These are phyloP conservation scores for Trifolium subterraneum DNA, from an alignment of 306 rosid species.

Conservation along the genomic window DNA sequence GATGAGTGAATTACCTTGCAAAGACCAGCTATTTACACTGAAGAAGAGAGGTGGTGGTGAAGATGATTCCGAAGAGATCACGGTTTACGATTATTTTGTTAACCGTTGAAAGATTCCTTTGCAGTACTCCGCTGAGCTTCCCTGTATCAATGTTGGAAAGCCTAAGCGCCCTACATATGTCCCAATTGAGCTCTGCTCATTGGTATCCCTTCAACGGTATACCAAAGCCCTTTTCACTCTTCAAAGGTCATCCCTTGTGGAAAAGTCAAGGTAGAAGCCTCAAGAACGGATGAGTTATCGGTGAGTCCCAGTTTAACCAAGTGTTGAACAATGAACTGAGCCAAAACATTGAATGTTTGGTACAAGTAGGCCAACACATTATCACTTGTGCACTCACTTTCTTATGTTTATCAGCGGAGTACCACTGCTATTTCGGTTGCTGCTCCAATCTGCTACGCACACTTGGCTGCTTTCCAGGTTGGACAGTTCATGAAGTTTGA, in stretches of 20 bases:
- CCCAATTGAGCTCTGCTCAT: conserved; percentile 81
- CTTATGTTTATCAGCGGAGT: too few species aligned
- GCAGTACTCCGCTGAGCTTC: conserved; percentile 73
- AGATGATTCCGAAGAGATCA: conserved; percentile 59
- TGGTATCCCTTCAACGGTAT: conserved; percentile 88
- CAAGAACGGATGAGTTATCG: conserved; percentile 91
- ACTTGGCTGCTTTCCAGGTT: conserved; percentile 82
- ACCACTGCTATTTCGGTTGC: too few species aligned
- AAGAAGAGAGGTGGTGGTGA: conserved; percentile 59
- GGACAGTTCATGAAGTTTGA: conserved; percentile 83
- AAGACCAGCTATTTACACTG: conserved; percentile 67
- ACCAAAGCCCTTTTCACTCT: conserved; percentile 79
- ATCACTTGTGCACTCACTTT: too few species aligned
- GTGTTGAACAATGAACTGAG: conserved; percentile 80
- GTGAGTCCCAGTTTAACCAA: conserved; percentile 91
- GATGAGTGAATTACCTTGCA: conserved; percentile 78
- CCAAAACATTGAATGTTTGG: too few species aligned
- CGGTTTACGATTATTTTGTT: conserved; percentile 85
- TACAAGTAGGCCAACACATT: too few species aligned
- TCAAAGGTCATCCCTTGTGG: conserved; percentile 83
- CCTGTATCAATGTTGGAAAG: conserved; percentile 92
- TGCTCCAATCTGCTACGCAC: too few species aligned
- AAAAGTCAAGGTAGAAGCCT: conserved; percentile 94
- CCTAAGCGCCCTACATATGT: conserved; percentile 86
- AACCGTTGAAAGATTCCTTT: conserved; percentile 61